Base-by-base conservation (phyloP, 2,329 filamentous ascomycete genomes). In the Chrysosporium queenslandicum region DNA sequence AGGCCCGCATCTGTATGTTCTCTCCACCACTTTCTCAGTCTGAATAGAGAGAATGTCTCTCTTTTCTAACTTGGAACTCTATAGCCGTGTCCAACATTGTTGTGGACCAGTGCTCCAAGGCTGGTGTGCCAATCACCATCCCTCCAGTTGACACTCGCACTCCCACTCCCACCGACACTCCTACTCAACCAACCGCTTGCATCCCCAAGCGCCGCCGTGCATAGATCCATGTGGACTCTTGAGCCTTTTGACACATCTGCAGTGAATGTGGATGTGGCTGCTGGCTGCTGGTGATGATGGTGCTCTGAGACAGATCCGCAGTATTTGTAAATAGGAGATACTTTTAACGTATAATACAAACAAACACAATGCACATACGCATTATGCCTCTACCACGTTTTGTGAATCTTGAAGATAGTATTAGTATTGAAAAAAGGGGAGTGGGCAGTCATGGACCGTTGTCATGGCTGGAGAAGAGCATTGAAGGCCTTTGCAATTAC, bases 71-170 rank as follows among this genome's bases (percentile, higher is more conserved):
- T 37, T n/a, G 51, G 50, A 43, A 23, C 11, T 36, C 5, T 42
- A 32, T 40, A 71, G 68, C 64, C 41, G 68, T 70, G 46, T 69
- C 67, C 54, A 64, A 60, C 55, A 59, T 59, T 34, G 69, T 71
- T 27, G 59, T 64, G 20, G 54, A 55, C 0, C 54, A 66, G 49
- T 71, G 69, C 59, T 66, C 63, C 12, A 55, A 61, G 18, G 68
- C 59, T 20, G 66, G 68, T 49, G 59, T 64, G 51, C 67, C 68
- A 29, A 68, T 71, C 58, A 59, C 58, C 16, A 50, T 71, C 18
- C 65, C 68, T 12, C 61, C 65, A 4, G 56, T 67, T 25, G 57
- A 53, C 27, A 40, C 46, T 21, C 34, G 37, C 32, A 41, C 36
- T 30, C 32, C 32, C 36, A 40, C 46, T 18, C 32, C 32, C 12